Conservation (phyloP, 345 rosid genomes). For the Melaleuca alternifolia region DNA sequence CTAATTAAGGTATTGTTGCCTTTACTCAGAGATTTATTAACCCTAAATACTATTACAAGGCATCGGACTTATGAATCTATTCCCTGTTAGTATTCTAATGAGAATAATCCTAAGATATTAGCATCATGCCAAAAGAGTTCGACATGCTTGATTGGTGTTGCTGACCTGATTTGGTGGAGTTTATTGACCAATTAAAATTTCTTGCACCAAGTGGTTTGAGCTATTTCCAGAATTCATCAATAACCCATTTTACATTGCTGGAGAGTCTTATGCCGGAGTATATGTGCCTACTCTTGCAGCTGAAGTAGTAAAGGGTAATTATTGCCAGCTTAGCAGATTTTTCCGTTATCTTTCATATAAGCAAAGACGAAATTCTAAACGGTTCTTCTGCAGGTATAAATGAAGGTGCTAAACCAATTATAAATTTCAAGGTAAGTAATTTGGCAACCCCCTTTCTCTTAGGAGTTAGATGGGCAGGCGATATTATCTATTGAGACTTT, state of each 20-base stretch:
- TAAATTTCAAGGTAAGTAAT: slow-evolving; percentile 30
- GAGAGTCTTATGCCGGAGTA: slow-evolving; percentile 45
- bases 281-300: slow-evolving; percentile 32
- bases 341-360: neutral
- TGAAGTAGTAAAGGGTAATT: slow-evolving; percentile 23
- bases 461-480: neutral
- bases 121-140: neutral
- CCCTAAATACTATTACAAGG: too few species aligned
- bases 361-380: neutral
- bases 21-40: neutral
- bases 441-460: neutral
- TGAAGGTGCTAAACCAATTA: slow-evolving; percentile 9
- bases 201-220: slow-evolving; percentile 27
- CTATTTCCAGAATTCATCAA: slow-evolving; percentile 23
- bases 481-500: neutral
- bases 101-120: neutral
- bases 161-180: neutral
- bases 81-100: neutral
- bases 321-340: neutral
- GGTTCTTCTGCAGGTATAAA: slow-evolving; percentile 16
- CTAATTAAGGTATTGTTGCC: slow-evolving; percentile 32
- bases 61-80: too few species aligned
- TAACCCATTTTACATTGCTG: slow-evolving; percentile 36
- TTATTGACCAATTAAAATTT: neutral
- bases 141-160: neutral